These are phyloP conservation scores for Oenanthe sinensis DNA, from an alignment of 129 eudicot species.

Conservation along the genomic window DNA sequence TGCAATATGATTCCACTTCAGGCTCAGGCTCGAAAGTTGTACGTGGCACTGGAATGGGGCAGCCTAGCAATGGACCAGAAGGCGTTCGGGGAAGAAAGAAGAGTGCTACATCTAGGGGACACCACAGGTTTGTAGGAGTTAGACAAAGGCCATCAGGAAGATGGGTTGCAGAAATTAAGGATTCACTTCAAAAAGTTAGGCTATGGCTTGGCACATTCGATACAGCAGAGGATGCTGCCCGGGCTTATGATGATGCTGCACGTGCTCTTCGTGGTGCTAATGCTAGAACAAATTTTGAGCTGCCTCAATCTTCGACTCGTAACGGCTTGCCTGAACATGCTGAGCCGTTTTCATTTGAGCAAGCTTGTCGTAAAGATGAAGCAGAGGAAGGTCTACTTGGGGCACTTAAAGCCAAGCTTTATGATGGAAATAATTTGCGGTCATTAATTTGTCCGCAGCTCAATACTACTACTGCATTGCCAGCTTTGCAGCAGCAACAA, in stretches of 20 bases:
- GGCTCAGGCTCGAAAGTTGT: slow-evolving; percentile 1
- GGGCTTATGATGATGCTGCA: slow-evolving; percentile 30
- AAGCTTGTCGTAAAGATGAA: slow-evolving; percentile 26
- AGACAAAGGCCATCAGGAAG: slow-evolving; percentile 34
- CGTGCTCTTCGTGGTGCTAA: slow-evolving; percentile 27
- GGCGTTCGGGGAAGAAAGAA: slow-evolving; percentile 20
- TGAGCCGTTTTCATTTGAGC: slow-evolving; percentile 31
- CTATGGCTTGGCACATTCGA: slow-evolving; percentile 34
- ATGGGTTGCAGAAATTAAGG: slow-evolving; percentile 36
- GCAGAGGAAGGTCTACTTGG: slow-evolving; percentile 23
- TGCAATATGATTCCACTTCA: slow-evolving; percentile 3
- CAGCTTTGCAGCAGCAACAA: neutral
- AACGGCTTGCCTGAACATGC: slow-evolving; percentile 6
- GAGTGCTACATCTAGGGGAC: slow-evolving; percentile 25
- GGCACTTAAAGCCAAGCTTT: slow-evolving; percentile 32
- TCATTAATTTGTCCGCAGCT: slow-evolving; percentile 1
- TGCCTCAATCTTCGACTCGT: slow-evolving; percentile 14
- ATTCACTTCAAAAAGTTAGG: slow-evolving; percentile 25
- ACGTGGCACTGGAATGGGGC: neutral
- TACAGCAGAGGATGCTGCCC: slow-evolving; percentile 28
- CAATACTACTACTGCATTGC: slow-evolving; percentile 5
- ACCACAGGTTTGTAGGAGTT: slow-evolving; percentile 25
- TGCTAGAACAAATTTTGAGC: slow-evolving; percentile 28
- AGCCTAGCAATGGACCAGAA: neutral
- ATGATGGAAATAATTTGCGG: slow-evolving; percentile 11